Base-by-base conservation (phyloP, 768 basidiomycete genomes). In the Boletus rubropictus region DNA sequence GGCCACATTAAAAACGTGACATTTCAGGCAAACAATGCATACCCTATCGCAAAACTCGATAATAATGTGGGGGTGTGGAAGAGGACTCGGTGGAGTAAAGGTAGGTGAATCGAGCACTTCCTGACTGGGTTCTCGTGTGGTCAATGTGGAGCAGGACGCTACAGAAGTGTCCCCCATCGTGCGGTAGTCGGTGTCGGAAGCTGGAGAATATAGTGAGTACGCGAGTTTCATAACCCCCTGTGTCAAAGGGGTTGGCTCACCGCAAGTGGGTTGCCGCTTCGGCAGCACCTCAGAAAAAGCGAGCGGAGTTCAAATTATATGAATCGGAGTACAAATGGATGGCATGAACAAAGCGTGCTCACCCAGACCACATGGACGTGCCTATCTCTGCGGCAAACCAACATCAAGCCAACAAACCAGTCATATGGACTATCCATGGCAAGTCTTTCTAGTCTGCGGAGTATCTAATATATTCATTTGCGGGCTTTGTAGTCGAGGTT, bases 41-140 rank as follows among this genome's bases (percentile, higher is more conserved):
- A 91, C 89, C 71, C 90, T 74, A 64, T 94, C 89, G 65, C 93
- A 97, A 61, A 91, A 97, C 65, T 97, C 93, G 52, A 97, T 87
- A 7, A 77, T 77, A n/a, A 95, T 69, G 24, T 77, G 77, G 3
- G 87, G 80, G 9, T 50, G n/a, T 5, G 62, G 65, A 28, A 73
- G 60, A 18, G 73, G 68, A 7, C 62, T 64, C 3, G 84, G 85
- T 46, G 78, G 76, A 9, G 76, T 63, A 59, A 87, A 86, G 0
- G 76, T 76, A 0, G 75, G 62, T 3, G 74, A 69, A 51, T 84
- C 76, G 34, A 75, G 54, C 7, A 63, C 44, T 1, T 25, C 46
- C 17, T 45, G 73, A 3, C 17, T 44, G 41, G 49, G 39, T 18
- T 48, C 46, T 52, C 49, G 49, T n/a, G 24, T 34, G 22, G 25